These are phyloP conservation scores for Opeltia flavorubescens DNA, from an alignment of 495 filamentous ascomycete species.

Conservation along the genomic window DNA sequence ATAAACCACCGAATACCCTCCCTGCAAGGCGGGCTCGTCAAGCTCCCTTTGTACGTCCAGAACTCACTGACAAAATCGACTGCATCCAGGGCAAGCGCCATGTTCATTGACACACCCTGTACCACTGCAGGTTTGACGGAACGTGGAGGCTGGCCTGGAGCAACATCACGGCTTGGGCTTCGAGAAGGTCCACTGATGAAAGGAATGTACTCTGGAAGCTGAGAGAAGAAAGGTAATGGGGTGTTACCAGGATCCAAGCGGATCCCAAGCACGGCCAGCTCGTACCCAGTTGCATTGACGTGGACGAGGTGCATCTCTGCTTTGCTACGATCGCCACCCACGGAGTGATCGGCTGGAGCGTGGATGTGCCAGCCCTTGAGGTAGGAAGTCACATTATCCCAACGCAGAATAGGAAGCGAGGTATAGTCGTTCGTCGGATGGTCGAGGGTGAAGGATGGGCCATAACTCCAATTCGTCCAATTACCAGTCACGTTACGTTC, in stretches of 20 bases:
- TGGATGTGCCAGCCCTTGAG: conserved; percentile 23
- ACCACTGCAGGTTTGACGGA: neutral
- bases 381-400: conserved; percentile 19
- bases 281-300: conserved; percentile 13
- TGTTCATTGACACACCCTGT: neutral
- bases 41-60: neutral
- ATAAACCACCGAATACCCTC: neutral
- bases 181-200: neutral
- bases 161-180: neutral
- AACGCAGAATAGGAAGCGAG: conserved; percentile 10
- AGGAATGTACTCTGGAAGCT: conserved; percentile 7
- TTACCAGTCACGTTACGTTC: conserved; percentile 7
- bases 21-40: neutral
- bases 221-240: conserved; percentile 15
- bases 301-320: conserved; percentile 22
- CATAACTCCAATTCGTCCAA: conserved; percentile 22
- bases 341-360: conserved; percentile 19
- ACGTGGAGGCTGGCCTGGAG: neutral
- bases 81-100: neutral
- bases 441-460: conserved; percentile 16
- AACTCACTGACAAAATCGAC: neutral
- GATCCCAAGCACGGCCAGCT: conserved; percentile 18
- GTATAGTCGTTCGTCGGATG: conserved; percentile 8
- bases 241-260: conserved; percentile 18
- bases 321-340: conserved; percentile 16